These are phyloP conservation scores for Tricholoma sp. DNA, from an alignment of 768 basidiomycete genomes.

Conservation along the genomic window DNA sequence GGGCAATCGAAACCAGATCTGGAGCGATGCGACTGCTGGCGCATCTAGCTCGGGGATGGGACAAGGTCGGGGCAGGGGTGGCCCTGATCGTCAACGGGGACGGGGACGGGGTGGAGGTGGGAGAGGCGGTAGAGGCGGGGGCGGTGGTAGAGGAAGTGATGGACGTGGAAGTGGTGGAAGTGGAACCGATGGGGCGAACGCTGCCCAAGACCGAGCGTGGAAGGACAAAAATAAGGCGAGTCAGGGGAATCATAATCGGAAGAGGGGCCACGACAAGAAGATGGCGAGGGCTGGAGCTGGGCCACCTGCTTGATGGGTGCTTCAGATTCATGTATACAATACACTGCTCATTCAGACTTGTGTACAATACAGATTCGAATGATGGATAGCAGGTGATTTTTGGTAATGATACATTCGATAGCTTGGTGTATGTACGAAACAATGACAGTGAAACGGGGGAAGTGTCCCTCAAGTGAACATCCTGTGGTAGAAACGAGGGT, in stretches of 20 bases:
- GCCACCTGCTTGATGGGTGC: conserved; percentile 5
- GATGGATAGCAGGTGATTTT: neutral
- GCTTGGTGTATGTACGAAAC: neutral
- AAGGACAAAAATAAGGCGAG: conserved; percentile 78
- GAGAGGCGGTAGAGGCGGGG: conserved; percentile 35
- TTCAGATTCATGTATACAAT: neutral
- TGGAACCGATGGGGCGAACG: conserved; percentile 32
- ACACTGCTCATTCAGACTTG: neutral
- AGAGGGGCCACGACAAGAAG: conserved; percentile 87
- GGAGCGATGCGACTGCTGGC: conserved; percentile 2
- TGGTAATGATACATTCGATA: neutral
- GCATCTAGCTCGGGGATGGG: neutral
- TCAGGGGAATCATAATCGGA: conserved; percentile 66
- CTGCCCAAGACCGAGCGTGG: conserved; percentile 55
- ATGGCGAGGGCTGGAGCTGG: conserved; percentile 63
- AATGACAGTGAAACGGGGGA: neutral
- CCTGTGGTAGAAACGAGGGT: conserved; percentile 44
- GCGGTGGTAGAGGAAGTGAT: conserved; percentile 37
- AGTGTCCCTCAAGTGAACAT: conserved; percentile 33
- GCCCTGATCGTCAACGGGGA: conserved; percentile 1
- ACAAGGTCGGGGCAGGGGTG: conserved; percentile 15
- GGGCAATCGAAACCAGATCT: conserved; percentile 44
- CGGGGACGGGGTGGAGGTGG: conserved; percentile 30
- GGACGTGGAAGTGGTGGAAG: conserved; percentile 33
- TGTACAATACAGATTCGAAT: neutral